Conservation (phyloP, 306 rosid genomes). For the Morella rubra region DNA sequence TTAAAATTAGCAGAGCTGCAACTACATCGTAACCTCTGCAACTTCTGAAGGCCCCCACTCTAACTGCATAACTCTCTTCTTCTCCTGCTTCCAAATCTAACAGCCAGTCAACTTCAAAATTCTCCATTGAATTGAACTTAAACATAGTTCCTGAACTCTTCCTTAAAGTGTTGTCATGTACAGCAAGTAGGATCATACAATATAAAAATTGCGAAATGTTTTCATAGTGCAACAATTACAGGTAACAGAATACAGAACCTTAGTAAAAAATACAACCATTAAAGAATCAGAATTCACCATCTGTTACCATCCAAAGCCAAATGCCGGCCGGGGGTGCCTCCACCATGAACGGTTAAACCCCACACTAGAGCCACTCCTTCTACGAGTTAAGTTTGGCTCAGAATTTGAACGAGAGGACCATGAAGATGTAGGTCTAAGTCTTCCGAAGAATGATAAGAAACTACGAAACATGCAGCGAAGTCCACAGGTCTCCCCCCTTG, state of each 20-base stretch:
- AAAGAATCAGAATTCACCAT: slow-evolving; percentile 31
- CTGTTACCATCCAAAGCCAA: slow-evolving; percentile 33
- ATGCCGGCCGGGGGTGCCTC: slow-evolving; percentile 34
- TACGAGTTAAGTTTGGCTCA: slow-evolving; percentile 11
- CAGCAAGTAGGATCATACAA: slow-evolving; percentile 28
- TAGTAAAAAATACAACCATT: slow-evolving; percentile 7
- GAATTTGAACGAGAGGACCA: slow-evolving; percentile 35
- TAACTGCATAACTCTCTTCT: slow-evolving; percentile 18
- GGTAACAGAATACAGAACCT: not conserved
- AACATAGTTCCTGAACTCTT: slow-evolving; percentile 13
- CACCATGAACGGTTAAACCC: slow-evolving; percentile 42
- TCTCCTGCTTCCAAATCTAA: slow-evolving; percentile 20
- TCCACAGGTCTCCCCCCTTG: slow-evolving; percentile 59
- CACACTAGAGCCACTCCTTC: slow-evolving; percentile 39
- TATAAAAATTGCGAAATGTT: slow-evolving; percentile 12
- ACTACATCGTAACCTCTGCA: slow-evolving; percentile 13
- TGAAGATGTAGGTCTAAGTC: slow-evolving; percentile 41
- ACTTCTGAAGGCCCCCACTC: slow-evolving; percentile 26
- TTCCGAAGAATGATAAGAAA: slow-evolving; percentile 47
- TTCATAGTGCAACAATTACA: slow-evolving; percentile 20
- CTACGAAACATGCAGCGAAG: slow-evolving; percentile 37
- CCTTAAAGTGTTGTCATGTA: slow-evolving; percentile 39
- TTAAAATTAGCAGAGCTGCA: slow-evolving; percentile 3
- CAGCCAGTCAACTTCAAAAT: slow-evolving; percentile 22
- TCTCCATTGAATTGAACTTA: slow-evolving; percentile 21